Percentiles rank a stretch among this genome's conserved stretches.
phyloP scores from a whole-genome alignment of 805 yeast species.

The Isabelozyma heimii region DNA sequence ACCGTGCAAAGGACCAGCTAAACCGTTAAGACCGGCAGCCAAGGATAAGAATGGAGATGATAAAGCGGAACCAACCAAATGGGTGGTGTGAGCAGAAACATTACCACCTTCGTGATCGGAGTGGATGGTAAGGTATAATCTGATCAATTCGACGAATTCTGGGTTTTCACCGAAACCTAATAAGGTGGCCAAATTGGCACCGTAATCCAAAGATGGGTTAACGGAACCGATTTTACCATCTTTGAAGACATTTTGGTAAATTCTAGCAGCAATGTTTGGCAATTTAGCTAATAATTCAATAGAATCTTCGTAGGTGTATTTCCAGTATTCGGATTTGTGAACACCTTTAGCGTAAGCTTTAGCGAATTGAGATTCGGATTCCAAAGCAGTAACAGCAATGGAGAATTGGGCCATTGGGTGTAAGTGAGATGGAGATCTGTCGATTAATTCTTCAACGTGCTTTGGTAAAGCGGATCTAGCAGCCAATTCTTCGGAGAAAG shows the following conservation, averaged over 20 bases:
- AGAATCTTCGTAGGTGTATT: constrained; percentile 69
- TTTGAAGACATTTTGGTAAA: constrained; percentile 61
- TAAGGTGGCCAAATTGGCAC: constrained; percentile 64
- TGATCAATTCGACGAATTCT: constrained; percentile 67
- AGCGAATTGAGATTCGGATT: constrained; percentile 69
- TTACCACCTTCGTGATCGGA: constrained; percentile 85
- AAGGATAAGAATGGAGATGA: constrained; percentile 74
- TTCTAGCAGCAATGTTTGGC: constrained; percentile 72
- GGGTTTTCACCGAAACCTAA: constrained; percentile 57
- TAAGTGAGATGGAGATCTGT: constrained; percentile 60
- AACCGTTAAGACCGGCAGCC: constrained; percentile 77
- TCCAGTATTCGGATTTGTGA: constrained; percentile 71
- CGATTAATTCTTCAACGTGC: constrained; percentile 58
- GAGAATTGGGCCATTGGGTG: constrained; percentile 87
- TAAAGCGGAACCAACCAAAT: constrained; percentile 78
- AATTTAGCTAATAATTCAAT: constrained; percentile 68
- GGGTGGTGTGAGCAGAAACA: constrained; percentile 80
- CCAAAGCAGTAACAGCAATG: constrained; percentile 71
- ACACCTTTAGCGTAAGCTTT: constrained; percentile 70
- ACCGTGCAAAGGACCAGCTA: constrained; percentile 86
- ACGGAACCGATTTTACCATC: constrained; percentile 58
- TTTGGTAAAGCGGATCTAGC: constrained; percentile 64
- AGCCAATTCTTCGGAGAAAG: constrained; percentile 60
- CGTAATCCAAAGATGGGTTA: constrained; percentile 61
- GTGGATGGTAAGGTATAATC: constrained; percentile 73